These are phyloP conservation scores for Syncephalis fuscata DNA, from an alignment of 371 early-diverging fungal species.

Conservation along the genomic window DNA sequence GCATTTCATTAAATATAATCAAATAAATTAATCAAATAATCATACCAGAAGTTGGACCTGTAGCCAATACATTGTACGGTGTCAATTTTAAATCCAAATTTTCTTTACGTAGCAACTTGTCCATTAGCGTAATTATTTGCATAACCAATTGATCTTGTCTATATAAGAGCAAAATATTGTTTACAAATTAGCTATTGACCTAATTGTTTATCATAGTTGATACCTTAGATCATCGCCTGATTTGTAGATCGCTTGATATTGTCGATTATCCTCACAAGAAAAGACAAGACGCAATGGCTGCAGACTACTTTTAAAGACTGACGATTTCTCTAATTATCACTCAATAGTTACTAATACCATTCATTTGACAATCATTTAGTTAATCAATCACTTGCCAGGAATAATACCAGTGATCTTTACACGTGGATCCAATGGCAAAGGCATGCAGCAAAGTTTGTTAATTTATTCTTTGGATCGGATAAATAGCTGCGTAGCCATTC, in stretches of 20 bases:
- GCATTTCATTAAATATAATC: background rate
- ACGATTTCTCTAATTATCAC: constrained; percentile 39
- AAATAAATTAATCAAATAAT: constrained; percentile 51
- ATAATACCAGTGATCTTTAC: constrained; percentile 70
- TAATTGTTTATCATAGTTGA: no score
- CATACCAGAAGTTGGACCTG: constrained; percentile 70
- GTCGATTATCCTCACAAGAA: constrained; percentile 48
- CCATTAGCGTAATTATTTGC: constrained; percentile 92
- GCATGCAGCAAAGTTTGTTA: constrained; percentile 60
- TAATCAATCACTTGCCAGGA: constrained; percentile 27
- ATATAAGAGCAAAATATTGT: no score
- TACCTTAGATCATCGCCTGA: constrained; percentile 77
- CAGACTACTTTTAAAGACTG: constrained; percentile 81
- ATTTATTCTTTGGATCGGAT: constrained; percentile 61
- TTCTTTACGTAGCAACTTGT: constrained; percentile 77
- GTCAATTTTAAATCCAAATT: constrained; percentile 84
- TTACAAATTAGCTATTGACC: no score
- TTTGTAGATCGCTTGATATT: constrained; percentile 88
- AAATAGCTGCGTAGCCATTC: constrained; percentile 56
- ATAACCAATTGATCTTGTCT: constrained; percentile 95
- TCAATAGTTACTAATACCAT: background rate
- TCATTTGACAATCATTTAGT: background rate
- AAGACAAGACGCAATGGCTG: constrained; percentile 76
- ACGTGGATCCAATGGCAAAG: constrained; percentile 76
- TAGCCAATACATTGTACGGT: constrained; percentile 89